Conservation (phyloP, 805 yeast species). For the Kodamaea nitidulidarum region DNA sequence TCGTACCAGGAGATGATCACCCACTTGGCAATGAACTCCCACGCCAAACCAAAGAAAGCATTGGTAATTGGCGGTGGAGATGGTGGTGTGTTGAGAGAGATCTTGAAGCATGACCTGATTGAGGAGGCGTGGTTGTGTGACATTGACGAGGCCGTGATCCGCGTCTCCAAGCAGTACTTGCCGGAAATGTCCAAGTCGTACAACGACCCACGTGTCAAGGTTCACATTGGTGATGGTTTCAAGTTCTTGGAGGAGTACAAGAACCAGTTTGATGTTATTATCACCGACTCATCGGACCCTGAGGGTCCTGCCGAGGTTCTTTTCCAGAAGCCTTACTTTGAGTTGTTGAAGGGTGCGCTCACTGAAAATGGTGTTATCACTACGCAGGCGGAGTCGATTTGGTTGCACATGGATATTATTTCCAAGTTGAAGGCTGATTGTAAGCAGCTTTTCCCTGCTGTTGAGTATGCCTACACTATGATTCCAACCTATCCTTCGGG, state of each 20-base stretch:
- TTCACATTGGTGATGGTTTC: slow-evolving; percentile 96
- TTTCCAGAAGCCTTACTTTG: slow-evolving; percentile 89
- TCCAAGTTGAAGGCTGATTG: slow-evolving; percentile 80
- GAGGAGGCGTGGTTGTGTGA: slow-evolving; percentile 92
- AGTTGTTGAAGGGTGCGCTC: slow-evolving; percentile 78
- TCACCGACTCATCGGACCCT: slow-evolving; percentile 97
- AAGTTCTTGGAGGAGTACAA: slow-evolving; percentile 81
- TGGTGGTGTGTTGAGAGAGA: slow-evolving; percentile 95
- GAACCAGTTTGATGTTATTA: slow-evolving; percentile 88
- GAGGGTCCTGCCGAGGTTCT: slow-evolving; percentile 96
- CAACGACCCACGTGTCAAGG: slow-evolving; percentile 82
- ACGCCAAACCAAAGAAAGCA: slow-evolving; percentile 90
- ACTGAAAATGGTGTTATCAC: slow-evolving; percentile 88
- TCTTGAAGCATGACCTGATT: slow-evolving; percentile 81
- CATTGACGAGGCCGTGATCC: slow-evolving; percentile 90
- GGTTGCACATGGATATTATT: slow-evolving; percentile 86
- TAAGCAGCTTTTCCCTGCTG: slow-evolving; percentile 81
- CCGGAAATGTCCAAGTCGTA: slow-evolving; percentile 85
- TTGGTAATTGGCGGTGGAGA: slow-evolving; percentile 98
- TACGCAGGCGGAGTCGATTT: slow-evolving; percentile 93
- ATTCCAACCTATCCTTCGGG: slow-evolving; percentile 98
- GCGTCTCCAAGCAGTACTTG: slow-evolving; percentile 78
- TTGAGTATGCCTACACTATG: slow-evolving; percentile 84
- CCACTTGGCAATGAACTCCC: slow-evolving; percentile 87
- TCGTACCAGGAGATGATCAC: slow-evolving; percentile 98